Evolutionary conservation across 768 basidiomycete species (phyloP).

Genomic region (Macrocybe gigantea): DNA sequence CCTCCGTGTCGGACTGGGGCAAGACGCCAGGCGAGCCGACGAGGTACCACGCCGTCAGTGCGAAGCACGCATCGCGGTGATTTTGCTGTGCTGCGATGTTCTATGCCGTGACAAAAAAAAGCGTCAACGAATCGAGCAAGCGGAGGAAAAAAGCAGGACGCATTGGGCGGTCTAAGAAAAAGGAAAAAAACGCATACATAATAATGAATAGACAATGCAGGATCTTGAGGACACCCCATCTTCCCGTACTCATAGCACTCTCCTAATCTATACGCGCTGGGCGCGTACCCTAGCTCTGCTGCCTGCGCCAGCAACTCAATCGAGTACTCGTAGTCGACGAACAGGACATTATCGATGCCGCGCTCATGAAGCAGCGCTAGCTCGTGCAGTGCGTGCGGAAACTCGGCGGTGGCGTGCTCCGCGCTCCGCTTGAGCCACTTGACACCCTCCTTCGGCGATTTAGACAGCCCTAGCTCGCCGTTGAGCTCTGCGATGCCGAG

Average conservation of each 20-base stretch:
- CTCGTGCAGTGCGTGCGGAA: slow-evolving; percentile 95
- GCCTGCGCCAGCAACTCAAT: slow-evolving; percentile 93
- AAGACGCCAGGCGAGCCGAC: slow-evolving; percentile 97
- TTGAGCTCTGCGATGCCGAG: slow-evolving; percentile 95
- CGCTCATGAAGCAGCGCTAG: slow-evolving; percentile 89
- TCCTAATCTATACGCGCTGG: slow-evolving; percentile 91
- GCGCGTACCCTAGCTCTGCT: slow-evolving; percentile 92
- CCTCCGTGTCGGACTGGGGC: slow-evolving; percentile 97
- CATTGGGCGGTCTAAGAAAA: neutral
- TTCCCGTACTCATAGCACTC: slow-evolving; percentile 99
- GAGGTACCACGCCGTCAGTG: slow-evolving; percentile 98
- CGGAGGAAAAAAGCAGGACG: neutral
- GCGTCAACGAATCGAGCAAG: slow-evolving; percentile 7
- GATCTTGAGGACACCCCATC: slow-evolving; percentile 96
- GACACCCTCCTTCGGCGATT: slow-evolving; percentile 91
- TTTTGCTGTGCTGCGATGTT: slow-evolving; percentile 98
- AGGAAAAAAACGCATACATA: slow-evolving; percentile 62
- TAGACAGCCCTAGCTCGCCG: slow-evolving; percentile 83
- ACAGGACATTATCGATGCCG: slow-evolving; percentile 98
- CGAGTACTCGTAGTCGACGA: slow-evolving; percentile 94
- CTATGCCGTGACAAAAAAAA: slow-evolving; percentile 29
- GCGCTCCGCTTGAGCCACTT: slow-evolving; percentile 98
- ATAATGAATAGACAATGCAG: slow-evolving; percentile 96
- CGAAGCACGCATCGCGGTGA: slow-evolving; percentile 96
- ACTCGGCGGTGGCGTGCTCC: slow-evolving; percentile 90